phyloP scores from a whole-genome alignment of 1,284 basidiomycete genomes.

The Pseudozyma pruni region DNA sequence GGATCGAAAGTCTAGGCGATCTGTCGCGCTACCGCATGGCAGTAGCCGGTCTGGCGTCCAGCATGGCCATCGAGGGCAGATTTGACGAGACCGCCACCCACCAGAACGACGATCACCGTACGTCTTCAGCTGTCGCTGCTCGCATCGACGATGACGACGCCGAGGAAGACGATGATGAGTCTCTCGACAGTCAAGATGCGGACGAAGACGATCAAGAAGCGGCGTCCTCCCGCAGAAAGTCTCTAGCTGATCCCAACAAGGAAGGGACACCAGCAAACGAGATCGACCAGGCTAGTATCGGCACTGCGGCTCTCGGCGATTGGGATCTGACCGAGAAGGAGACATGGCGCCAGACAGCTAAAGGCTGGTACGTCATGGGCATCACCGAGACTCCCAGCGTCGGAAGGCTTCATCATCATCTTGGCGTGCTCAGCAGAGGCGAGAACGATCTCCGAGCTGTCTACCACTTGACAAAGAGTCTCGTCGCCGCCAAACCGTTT shows the following conservation, averaged over 20 bases:
- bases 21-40: slow-evolving; percentile 94
- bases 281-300: slow-evolving; percentile 75
- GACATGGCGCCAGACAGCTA: slow-evolving; percentile 86
- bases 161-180: slow-evolving; percentile 17
- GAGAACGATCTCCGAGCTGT: slow-evolving; percentile 83
- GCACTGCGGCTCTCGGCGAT: slow-evolving; percentile 82
- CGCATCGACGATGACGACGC: slow-evolving; percentile 38
- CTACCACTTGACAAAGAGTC: slow-evolving; percentile 94
- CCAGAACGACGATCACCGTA: neutral
- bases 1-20: slow-evolving; percentile 96
- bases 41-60: slow-evolving; percentile 73
- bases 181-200: neutral
- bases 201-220: slow-evolving; percentile 6
- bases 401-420: slow-evolving; percentile 90
- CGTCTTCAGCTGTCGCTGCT: slow-evolving; percentile 7
- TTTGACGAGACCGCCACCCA: slow-evolving; percentile 67
- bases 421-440: slow-evolving; percentile 83
- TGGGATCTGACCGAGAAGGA: slow-evolving; percentile 93
- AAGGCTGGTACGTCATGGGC: slow-evolving; percentile 91
- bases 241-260: neutral
- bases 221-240: neutral
- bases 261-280: slow-evolving; percentile 9
- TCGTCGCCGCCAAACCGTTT: slow-evolving; percentile 76
- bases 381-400: slow-evolving; percentile 87
- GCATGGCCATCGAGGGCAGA: slow-evolving; percentile 57